Conservation (phyloP, 495 filamentous ascomycete species). For the Astrothelium macrocarpum region DNA sequence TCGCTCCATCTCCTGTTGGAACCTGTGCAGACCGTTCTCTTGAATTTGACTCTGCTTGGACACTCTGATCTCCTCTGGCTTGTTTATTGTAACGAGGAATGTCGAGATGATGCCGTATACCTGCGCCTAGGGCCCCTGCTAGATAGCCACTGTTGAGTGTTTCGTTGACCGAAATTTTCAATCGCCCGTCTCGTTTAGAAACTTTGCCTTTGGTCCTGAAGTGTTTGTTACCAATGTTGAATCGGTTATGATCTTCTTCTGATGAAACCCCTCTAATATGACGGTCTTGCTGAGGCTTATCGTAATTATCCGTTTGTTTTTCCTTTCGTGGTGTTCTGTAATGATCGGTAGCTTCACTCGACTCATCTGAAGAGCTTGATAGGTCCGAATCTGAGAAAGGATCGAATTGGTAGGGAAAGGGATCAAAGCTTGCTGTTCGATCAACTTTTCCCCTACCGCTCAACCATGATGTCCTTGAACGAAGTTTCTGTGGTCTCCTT, state of each 20-base stretch:
- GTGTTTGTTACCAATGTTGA: conserved; percentile 53
- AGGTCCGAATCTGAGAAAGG: conserved; percentile 15
- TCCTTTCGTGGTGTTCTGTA: background rate
- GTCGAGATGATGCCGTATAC: conserved; percentile 36
- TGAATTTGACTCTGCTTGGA: background rate
- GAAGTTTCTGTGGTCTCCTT: background rate
- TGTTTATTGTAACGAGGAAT: conserved; percentile 6
- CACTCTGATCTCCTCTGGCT: conserved; percentile 4
- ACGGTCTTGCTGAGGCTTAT: background rate
- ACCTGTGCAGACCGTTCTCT: conserved; percentile 1
- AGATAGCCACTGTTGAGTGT: conserved; percentile 55
- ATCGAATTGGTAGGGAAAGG: conserved; percentile 16
- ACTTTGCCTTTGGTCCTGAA: conserved; percentile 57
- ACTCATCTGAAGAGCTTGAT: conserved; percentile 6
- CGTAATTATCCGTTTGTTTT: background rate
- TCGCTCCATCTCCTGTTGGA: background rate
- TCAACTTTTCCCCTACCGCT: background rate
- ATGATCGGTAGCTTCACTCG: background rate
- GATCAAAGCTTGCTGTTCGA: background rate
- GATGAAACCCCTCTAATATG: conserved; percentile 5
- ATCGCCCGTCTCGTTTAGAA: conserved; percentile 56
- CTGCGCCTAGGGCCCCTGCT: conserved; percentile 57
- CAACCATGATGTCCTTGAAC: background rate
- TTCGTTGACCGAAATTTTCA: conserved; percentile 62
- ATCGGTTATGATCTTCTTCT: conserved; percentile 21